Evolutionary conservation across 2,329 filamentous ascomycete genomes (phyloP).

Genomic region (Alternaria incomplexa): DNA sequence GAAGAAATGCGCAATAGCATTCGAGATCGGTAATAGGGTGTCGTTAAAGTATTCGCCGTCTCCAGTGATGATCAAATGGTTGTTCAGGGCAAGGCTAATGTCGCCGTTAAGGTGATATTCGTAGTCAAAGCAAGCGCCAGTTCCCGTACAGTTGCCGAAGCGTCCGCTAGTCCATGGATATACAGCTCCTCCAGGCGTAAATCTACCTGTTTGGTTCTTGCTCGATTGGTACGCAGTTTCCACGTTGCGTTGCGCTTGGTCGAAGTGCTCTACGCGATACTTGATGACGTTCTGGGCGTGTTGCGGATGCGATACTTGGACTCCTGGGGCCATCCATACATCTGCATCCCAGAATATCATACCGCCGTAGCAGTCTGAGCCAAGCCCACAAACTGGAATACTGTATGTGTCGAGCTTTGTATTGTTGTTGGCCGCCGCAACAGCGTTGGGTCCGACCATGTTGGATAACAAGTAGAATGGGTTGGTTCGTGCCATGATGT

Average conservation of each 20-base stretch:
- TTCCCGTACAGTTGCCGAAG: slow-evolving; percentile 70
- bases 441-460: slow-evolving; percentile 61
- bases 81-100: slow-evolving; percentile 67
- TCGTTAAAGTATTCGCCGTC: slow-evolving; percentile 63
- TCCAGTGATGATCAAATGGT: slow-evolving; percentile 66
- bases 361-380: slow-evolving; percentile 71
- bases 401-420: slow-evolving; percentile 65
- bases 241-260: slow-evolving; percentile 66
- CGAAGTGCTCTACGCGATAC: slow-evolving; percentile 65
- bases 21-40: slow-evolving; percentile 66
- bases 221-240: slow-evolving; percentile 62
- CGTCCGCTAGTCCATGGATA: slow-evolving; percentile 73
- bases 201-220: slow-evolving; percentile 64
- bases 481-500: slow-evolving; percentile 62
- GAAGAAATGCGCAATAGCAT: slow-evolving; percentile 68
- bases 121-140: slow-evolving; percentile 70
- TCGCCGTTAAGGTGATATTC: slow-evolving; percentile 76
- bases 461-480: slow-evolving; percentile 64
- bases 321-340: slow-evolving; percentile 71
- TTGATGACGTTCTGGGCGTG: slow-evolving; percentile 68
- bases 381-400: slow-evolving; percentile 71
- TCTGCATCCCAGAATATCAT: slow-evolving; percentile 71
- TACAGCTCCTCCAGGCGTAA: slow-evolving; percentile 64
- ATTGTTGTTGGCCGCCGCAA: slow-evolving; percentile 56
- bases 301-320: slow-evolving; percentile 68